Conservation (phyloP, 2,329 filamentous ascomycete genomes). For the Cordyceps pruinosa region DNA sequence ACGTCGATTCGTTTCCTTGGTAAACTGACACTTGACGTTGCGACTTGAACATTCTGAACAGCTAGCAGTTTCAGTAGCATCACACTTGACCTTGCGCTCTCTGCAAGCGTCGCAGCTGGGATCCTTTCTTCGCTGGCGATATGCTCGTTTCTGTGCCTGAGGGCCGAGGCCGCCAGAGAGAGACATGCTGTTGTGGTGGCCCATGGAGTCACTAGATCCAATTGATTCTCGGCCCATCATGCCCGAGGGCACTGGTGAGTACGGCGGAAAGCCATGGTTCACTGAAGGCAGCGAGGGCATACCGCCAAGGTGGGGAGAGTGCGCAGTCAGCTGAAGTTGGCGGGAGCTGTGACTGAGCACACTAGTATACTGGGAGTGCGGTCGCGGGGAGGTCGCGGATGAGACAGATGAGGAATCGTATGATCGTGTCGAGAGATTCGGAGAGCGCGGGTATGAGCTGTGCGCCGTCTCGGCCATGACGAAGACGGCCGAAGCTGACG, state of each 20-base stretch:
- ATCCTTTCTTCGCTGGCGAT: conserved; percentile 90
- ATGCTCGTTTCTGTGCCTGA: conserved; percentile 83
- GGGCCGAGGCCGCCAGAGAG: conserved; percentile 4
- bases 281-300: conserved; percentile 45
- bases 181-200: conserved; percentile 43
- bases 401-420: conserved; percentile 60
- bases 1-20: conserved; percentile 94
- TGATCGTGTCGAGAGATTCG: conserved; percentile 53
- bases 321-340: conserved; percentile 39
- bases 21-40: conserved; percentile 97
- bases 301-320: conserved; percentile 40
- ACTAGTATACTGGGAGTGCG: conserved; percentile 44
- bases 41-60: conserved; percentile 96
- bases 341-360: conserved; percentile 47
- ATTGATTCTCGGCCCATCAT: conserved; percentile 53
- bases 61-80: conserved; percentile 91
- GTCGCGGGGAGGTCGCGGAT: conserved; percentile 53
- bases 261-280: conserved; percentile 44
- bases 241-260: conserved; percentile 42
- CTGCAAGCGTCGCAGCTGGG: conserved; percentile 96
- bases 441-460: conserved; percentile 53
- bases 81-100: conserved; percentile 80
- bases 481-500: conserved; percentile 20
- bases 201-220: conserved; percentile 50
- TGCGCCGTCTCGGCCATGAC: conserved; percentile 49